Evolutionary conservation across 2,329 filamentous ascomycete species (phyloP).

Genomic region (Helicocarpus griseus): DNA sequence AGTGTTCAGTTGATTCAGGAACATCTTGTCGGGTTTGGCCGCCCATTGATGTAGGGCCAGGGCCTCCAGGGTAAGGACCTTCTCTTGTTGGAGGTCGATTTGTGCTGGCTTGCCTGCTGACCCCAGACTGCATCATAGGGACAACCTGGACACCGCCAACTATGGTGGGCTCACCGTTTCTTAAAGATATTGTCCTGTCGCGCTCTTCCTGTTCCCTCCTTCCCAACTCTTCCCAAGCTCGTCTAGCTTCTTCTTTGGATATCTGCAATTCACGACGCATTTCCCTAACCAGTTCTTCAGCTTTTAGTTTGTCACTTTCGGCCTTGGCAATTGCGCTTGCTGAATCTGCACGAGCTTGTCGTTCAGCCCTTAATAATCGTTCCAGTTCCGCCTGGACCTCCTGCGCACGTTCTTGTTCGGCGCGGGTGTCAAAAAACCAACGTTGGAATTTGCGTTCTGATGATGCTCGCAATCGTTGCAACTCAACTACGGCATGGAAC

Average conservation of each 20-base stretch:
- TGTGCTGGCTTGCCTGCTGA: conserved; percentile 44
- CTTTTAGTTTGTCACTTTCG: conserved; percentile 58
- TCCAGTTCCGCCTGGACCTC: conserved; percentile 78
- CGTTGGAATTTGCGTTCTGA: conserved; percentile 96
- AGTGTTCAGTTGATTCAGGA: conserved; percentile 34
- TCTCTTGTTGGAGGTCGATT: conserved; percentile 39
- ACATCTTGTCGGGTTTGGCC: conserved; percentile 22
- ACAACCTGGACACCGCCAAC: conserved; percentile 93
- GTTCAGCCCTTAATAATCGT: conserved; percentile 62
- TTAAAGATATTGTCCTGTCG: conserved; percentile 73
- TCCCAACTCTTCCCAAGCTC: conserved; percentile 95
- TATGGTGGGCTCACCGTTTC: conserved; percentile 77
- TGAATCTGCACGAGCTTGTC: conserved; percentile 58
- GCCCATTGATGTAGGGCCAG: conserved; percentile 21
- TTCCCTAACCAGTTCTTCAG: conserved; percentile 71
- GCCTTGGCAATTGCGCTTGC: conserved; percentile 56
- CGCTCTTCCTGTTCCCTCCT: conserved; percentile 87
- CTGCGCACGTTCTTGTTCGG: conserved; percentile 74
- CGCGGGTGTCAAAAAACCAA: conserved; percentile 94
- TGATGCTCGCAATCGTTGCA: conserved; percentile 85
- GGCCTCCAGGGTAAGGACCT: conserved; percentile 32
- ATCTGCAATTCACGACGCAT: conserved; percentile 90
- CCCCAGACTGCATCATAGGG: conserved; percentile 69
- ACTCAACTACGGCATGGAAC: conserved; percentile 93
- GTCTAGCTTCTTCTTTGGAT: conserved; percentile 87